Conservation (phyloP, 495 filamentous ascomycete species). For the Stereocaulon alpinum region DNA sequence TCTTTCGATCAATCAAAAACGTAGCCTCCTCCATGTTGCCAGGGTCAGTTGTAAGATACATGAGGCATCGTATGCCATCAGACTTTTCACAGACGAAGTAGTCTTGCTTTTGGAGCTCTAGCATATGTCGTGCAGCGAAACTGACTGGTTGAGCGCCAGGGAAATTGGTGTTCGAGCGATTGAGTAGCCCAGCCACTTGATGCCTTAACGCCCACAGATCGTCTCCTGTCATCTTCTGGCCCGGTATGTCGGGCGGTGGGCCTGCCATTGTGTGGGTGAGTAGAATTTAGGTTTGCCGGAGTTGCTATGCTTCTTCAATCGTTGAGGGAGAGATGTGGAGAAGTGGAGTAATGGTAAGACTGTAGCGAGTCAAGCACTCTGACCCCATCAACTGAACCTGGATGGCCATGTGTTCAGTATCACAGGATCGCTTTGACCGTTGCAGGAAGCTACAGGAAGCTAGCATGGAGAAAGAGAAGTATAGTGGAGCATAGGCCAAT, state of each 20-base stretch:
- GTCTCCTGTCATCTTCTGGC: constrained; percentile 48
- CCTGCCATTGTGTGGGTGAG: constrained; percentile 14
- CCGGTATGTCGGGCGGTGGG: constrained; percentile 32
- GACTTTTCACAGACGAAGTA: constrained; percentile 99
- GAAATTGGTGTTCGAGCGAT: constrained; percentile 54
- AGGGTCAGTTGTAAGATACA: constrained; percentile 62
- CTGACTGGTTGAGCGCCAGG: constrained; percentile 94
- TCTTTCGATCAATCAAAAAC: constrained; percentile 93
- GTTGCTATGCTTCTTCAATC: neutral
- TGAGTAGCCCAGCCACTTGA: constrained; percentile 68
- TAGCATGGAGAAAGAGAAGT: too few relatives aligned
- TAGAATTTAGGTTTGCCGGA: neutral
- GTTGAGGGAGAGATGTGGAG: neutral
- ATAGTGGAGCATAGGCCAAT: neutral
- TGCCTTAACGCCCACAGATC: constrained; percentile 51
- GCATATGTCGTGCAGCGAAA: constrained; percentile 67
- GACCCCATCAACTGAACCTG: neutral
- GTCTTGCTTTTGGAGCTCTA: constrained; percentile 66
- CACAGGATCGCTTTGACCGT: neutral
- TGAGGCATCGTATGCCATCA: constrained; percentile 86
- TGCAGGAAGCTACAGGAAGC: neutral
- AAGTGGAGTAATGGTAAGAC: neutral
- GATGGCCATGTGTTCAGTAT: neutral
- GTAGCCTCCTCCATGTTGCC: constrained; percentile 42
- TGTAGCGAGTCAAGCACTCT: neutral